A percentile compares a stretch with the other conserved stretches of the same genome.
Conservation (phyloP, 2,329 filamentous ascomycete species). For the Ophiostoma sp. region DNA sequence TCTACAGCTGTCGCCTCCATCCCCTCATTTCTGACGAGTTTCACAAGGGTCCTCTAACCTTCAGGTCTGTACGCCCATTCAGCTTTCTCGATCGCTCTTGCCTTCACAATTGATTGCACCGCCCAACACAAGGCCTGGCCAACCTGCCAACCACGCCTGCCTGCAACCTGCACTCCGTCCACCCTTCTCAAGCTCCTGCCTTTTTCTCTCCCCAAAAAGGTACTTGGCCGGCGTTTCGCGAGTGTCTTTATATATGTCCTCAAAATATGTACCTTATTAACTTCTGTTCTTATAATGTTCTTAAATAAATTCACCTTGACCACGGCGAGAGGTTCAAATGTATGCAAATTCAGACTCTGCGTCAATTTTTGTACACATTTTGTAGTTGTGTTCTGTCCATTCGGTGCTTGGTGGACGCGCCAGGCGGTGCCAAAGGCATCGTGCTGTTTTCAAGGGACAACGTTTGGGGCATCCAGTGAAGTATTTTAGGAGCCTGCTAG, state of each 20-base stretch:
- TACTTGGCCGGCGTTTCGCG: background rate
- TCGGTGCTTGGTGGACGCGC: background rate
- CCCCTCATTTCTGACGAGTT: background rate
- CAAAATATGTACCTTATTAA: background rate
- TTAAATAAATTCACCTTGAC: background rate
- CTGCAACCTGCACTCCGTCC: background rate
- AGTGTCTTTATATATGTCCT: background rate
- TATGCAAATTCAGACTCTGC: background rate
- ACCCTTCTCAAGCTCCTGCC: background rate
- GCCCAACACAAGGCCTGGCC: background rate
- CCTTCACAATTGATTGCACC: background rate
- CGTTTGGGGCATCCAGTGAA: constrained; percentile 20
- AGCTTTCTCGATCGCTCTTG: background rate
- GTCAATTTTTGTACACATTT: background rate
- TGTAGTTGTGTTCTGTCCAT: constrained; percentile 18
- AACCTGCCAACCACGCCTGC: background rate
- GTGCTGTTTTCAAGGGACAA: constrained; percentile 25
- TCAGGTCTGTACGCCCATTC: constrained; percentile 2
- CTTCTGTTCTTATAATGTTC: background rate
- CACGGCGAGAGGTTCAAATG: too few species aligned
- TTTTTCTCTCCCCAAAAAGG: background rate
- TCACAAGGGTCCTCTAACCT: constrained; percentile 3
- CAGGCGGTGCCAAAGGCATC: background rate
- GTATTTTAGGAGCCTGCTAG: constrained; percentile 11
- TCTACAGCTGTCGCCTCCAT: background rate